phyloP scores from a whole-genome alignment of 495 filamentous ascomycete species.

The Talaromyces nanjingensis region DNA sequence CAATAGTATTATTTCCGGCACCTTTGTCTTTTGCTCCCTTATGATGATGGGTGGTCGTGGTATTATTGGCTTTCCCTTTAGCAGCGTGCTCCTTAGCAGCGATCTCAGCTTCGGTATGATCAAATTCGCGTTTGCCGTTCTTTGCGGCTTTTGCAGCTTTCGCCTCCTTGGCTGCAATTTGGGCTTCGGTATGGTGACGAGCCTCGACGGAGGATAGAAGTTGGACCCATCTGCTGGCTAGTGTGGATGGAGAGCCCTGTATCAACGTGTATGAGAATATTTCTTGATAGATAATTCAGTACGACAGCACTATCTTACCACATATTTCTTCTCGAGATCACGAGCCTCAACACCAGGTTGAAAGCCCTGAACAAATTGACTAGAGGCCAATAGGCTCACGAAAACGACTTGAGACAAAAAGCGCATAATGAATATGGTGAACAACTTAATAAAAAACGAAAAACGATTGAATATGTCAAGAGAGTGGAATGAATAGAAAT shows the following conservation, averaged over 20 bases:
- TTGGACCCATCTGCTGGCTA: neutral
- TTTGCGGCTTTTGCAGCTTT: neutral
- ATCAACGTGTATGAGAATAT: neutral
- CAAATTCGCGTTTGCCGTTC: neutral
- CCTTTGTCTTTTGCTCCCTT: neutral
- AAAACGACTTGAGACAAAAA: neutral
- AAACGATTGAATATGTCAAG: neutral
- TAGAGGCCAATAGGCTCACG: neutral
- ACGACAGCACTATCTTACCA: neutral
- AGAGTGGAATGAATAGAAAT: neutral
- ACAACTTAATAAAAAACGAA: neutral
- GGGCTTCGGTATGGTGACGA: slow-evolving; percentile 3
- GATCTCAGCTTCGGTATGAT: neutral
- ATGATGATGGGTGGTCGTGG: neutral
- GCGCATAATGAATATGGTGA: neutral
- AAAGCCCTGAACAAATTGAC: neutral
- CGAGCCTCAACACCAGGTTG: neutral
- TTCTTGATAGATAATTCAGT: neutral
- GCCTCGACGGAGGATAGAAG: neutral
- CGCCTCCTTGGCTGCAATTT: neutral
- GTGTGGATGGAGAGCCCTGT: neutral
- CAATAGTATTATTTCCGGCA: neutral
- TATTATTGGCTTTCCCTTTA: neutral
- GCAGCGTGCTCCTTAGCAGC: neutral
- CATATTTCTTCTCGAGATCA: neutral